Evolutionary conservation across 1,284 basidiomycete genomes (phyloP).

Genomic region (Ustilago sp.): DNA sequence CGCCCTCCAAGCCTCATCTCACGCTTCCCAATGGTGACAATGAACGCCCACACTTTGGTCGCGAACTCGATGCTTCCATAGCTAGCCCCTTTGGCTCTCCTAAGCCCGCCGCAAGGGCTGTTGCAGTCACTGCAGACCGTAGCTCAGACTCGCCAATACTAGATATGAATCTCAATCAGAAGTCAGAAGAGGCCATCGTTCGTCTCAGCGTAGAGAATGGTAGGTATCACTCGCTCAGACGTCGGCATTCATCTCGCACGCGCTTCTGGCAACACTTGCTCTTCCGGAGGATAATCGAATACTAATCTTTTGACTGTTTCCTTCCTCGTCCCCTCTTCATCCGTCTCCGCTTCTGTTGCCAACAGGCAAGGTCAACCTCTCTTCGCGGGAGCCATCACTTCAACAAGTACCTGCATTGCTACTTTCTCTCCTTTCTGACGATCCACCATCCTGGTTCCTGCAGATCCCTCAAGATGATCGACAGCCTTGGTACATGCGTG

Average conservation of each 20-base stretch:
- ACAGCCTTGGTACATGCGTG: slow-evolving; percentile 58
- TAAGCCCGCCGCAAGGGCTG: slow-evolving; percentile 27
- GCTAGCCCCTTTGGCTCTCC: slow-evolving; percentile 54
- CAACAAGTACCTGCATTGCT: slow-evolving; percentile 39
- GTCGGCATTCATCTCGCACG: background rate
- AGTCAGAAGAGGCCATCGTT: slow-evolving; percentile 41
- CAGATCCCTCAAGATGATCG: slow-evolving; percentile 49
- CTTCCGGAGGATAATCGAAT: background rate
- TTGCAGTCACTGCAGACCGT: slow-evolving; percentile 6
- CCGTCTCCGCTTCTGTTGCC: background rate
- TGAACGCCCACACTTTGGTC: slow-evolving; percentile 35
- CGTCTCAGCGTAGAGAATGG: slow-evolving; percentile 45
- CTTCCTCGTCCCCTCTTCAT: background rate
- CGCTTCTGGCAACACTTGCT: background rate
- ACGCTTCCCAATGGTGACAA: slow-evolving; percentile 14
- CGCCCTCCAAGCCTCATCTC: slow-evolving; percentile 36
- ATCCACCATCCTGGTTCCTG: slow-evolving; percentile 55
- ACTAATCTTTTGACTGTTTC: background rate
- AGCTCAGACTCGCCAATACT: slow-evolving; percentile 10
- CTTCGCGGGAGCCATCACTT: slow-evolving; percentile 52
- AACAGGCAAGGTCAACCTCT: slow-evolving; percentile 51
- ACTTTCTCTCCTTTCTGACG: slow-evolving; percentile 54
- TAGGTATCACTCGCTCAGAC: slow-evolving; percentile 5
- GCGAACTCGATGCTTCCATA: slow-evolving; percentile 47
- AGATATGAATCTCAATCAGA: slow-evolving; percentile 38